Evolutionary conservation across 2,329 filamentous ascomycete species (phyloP).

Genomic region (Grosmannia clavigera): DNA sequence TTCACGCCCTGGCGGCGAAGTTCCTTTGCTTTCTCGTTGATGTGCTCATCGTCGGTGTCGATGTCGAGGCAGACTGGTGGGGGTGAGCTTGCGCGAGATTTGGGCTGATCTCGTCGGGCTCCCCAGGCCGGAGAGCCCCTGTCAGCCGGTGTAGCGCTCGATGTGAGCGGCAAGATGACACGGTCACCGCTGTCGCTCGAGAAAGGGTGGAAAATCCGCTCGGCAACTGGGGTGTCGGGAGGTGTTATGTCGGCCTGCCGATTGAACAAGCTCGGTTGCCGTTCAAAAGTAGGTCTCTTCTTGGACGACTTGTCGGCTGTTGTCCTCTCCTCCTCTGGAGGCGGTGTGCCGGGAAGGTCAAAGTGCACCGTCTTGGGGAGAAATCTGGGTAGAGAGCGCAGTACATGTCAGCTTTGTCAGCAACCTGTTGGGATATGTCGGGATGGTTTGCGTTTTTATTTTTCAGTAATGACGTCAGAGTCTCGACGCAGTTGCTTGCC

Average conservation of each 20-base stretch:
- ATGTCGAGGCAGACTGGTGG: conserved; percentile 66
- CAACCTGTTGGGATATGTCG: not conserved
- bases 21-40: conserved; percentile 42
- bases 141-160: conserved; percentile 56
- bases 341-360: conserved; percentile 46
- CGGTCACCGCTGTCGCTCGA: conserved; percentile 45
- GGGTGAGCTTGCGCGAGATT: conserved; percentile 58
- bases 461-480: conserved; percentile 9
- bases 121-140: conserved; percentile 70
- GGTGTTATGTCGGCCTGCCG: conserved; percentile 36
- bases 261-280: conserved; percentile 41
- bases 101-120: conserved; percentile 61
- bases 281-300: conserved; percentile 15
- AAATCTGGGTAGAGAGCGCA: conserved; percentile 48
- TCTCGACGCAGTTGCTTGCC: not conserved
- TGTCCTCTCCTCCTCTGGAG: conserved; percentile 17
- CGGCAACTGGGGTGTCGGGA: conserved; percentile 41
- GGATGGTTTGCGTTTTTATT: not conserved
- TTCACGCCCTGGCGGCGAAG: conserved; percentile 44
- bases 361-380: conserved; percentile 90
- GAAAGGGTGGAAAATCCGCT: conserved; percentile 36
- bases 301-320: conserved; percentile 15
- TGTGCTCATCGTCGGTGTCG: conserved; percentile 44
- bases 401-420: not conserved
- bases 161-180: conserved; percentile 40